Evolutionary conservation across 2,329 filamentous ascomycete genomes (phyloP).

Genomic region (Fusarium globosum): DNA sequence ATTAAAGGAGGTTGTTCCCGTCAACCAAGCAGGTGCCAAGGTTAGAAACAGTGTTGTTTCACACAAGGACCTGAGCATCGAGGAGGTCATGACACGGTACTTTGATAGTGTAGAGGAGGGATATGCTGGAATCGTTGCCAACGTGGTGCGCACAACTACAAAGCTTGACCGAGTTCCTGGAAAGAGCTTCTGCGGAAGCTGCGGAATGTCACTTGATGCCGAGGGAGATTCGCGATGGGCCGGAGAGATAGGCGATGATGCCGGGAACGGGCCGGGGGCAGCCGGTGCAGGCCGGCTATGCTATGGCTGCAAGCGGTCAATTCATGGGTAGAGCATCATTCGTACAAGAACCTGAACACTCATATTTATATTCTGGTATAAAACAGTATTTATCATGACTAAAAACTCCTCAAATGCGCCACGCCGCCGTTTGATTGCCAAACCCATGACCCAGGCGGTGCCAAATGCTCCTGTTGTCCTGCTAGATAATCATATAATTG

Average conservation of each 20-base stretch:
- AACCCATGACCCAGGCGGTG: constrained; percentile 36
- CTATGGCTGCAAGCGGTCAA: constrained; percentile 78
- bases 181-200: constrained; percentile 70
- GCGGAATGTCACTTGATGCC: constrained; percentile 73
- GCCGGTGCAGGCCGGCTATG: constrained; percentile 60
- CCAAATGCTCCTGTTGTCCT: constrained; percentile 35
- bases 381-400: constrained; percentile 30
- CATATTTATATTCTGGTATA: constrained; percentile 20
- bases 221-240: constrained; percentile 72
- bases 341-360: constrained; percentile 20
- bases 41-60: constrained; percentile 61
- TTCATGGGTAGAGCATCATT: constrained; percentile 57
- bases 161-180: constrained; percentile 72
- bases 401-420: constrained; percentile 43
- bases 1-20: constrained; percentile 61
- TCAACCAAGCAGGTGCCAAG: constrained; percentile 45
- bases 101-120: constrained; percentile 83
- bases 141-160: constrained; percentile 91
- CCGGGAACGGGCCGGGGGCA: constrained; percentile 34
- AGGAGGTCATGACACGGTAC: constrained; percentile 89
- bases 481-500: constrained; percentile 24
- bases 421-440: constrained; percentile 41
- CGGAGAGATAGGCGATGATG: constrained; percentile 66
- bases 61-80: constrained; percentile 85
- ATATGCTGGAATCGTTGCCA: constrained; percentile 92